Conservation (phyloP, 306 rosid genomes). For the Rubus parviflorus region DNA sequence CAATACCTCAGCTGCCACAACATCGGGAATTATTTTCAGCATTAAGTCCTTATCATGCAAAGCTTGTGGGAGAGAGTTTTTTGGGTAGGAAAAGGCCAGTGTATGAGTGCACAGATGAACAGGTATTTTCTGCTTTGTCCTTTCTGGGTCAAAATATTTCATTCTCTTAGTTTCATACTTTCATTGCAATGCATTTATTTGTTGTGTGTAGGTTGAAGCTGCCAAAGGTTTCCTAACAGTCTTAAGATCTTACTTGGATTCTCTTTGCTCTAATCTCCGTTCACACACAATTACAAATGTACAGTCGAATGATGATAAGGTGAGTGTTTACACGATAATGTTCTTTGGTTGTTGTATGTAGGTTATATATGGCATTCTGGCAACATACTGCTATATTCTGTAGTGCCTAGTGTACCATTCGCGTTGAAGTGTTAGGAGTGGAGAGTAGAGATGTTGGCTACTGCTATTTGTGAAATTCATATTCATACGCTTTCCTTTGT, state of each 20-base stretch:
- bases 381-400: neutral
- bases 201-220: conserved; percentile 64
- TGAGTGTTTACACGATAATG: conserved; percentile 27
- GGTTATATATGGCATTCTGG: neutral
- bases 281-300: conserved; percentile 97
- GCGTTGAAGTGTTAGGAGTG: neutral
- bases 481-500: neutral
- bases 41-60: conserved; percentile 76
- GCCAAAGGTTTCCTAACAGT: conserved; percentile 76
- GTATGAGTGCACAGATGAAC: conserved; percentile 81
- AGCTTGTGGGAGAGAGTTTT: conserved; percentile 95
- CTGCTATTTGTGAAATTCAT: neutral
- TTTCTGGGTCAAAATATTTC: neutral
- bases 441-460: neutral
- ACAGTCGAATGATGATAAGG: conserved; percentile 98
- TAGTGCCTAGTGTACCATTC: neutral
- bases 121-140: conserved; percentile 50
- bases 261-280: conserved; percentile 86
- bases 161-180: neutral
- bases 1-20: conserved; percentile 79
- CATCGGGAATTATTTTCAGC: conserved; percentile 69
- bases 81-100: conserved; percentile 85
- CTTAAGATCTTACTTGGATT: conserved; percentile 82
- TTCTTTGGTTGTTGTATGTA: neutral
- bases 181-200: neutral